Base-by-base conservation (phyloP, 805 yeast genomes). In the Metschnikowia borealis region DNA sequence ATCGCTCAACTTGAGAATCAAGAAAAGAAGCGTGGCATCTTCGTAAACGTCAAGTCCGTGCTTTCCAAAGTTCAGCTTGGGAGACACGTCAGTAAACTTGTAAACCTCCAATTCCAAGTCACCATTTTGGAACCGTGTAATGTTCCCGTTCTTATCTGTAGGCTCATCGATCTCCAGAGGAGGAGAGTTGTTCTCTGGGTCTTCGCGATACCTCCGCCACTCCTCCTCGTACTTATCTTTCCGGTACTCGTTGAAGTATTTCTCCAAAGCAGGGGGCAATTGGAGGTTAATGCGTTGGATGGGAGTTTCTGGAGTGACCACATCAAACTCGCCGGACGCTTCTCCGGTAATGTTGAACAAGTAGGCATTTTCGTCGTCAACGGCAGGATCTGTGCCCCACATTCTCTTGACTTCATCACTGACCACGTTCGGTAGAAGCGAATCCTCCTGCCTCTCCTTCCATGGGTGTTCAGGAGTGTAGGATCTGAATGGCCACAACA, bases 401-500 rank as follows among this genome's bases (percentile, higher is more conserved):
- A 86, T 69, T 13, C 59, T 55, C 34, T 68, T 66, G 0, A 88
- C 82, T 18, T 62, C 55, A 2, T 62, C 50, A 48, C 83, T 79
- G 5, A 88, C 69, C 11, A 61, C 65, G 56, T 84, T 74, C 0
- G 95, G 94, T 6, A 88, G 59, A 0, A 87, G 67, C 18, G 87
- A 77, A 57, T 71, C 74, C 20, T 74, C 62, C 58, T 85, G 80
- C 52, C 73, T 70, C 52, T 80, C 83, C 7, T 26, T 31, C 71
- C 72, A 73, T 1, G 73, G 74, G 21, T 59, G 44, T 68, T 82
- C 80, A 2, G 73, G 65, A 6, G 67, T 58, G 47, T 52, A 71
- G 2, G 69, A 39, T 49, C 82, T 80, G 23, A 84, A 63, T 0
- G 91, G 91, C 78, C 84, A 84, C 0, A 80, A 74, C 52, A 77